Evolutionary conservation across 2,329 filamentous ascomycete genomes (phyloP), one percentile per base, ranked within the genome.

Genomic region (Neofusicoccum parvum): DNA sequence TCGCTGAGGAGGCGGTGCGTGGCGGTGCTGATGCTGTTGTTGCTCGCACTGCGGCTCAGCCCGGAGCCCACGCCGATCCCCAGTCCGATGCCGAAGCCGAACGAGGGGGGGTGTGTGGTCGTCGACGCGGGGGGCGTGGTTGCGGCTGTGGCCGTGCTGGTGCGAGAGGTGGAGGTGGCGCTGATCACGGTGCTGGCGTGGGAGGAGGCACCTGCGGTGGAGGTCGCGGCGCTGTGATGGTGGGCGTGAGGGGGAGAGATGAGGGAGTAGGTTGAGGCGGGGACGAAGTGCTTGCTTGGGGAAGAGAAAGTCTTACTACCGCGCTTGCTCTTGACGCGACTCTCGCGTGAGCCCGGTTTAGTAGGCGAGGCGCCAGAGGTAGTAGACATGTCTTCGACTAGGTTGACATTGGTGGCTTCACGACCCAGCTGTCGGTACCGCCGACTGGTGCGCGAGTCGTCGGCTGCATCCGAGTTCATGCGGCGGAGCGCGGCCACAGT

Each of bases 361-460:
- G 37, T 20, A 5, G 23, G 27, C 27, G 49, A 20, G 17, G 12
- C 54, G 37, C 15, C 58, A 15, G 27, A 7, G 50, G 2, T 37
- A n/a, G n/a, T 20, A 7, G 32, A 45, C 5, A 23, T 15, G 50
- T 59, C 54, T 6, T 14, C 17, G 14, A 17, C 9, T 14, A 59
- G 45, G 32, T 45, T 48, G 45, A n/a, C 17, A 43, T 23, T 43
- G 14, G 56, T 62, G 3, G 56, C n/a, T 32, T 81, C 79, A 2
- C 80, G 72, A 0, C 79, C 78, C 0, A 82, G 70, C n/a, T 74
- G 71, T 20, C 78, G 66, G 68, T 80, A 82, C 5, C 77, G 73
- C 0, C 78, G 69, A 46, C 64, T 59, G 12, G 64, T 49, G 39
- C 64, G 64, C 15, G 39, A 48, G 41, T 66, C 65, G 62, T 65